These are phyloP conservation scores for Penicillium nordicum DNA, from an alignment of 2,329 filamentous ascomycete genomes.

Conservation along the genomic window DNA sequence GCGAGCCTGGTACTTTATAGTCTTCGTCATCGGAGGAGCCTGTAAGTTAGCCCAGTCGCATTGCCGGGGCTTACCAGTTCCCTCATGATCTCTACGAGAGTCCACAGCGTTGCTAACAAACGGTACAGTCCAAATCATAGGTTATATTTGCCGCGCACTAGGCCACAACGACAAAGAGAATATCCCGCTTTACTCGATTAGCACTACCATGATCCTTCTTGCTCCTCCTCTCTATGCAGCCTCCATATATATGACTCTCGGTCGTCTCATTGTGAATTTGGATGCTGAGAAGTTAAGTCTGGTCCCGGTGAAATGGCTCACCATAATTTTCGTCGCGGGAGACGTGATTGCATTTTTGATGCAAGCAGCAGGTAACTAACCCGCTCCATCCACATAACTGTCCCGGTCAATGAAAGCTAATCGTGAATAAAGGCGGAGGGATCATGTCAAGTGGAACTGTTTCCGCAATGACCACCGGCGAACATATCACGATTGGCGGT, in stretches of 20 bases:
- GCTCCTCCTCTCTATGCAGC: conserved; percentile 50
- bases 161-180: conserved; percentile 14
- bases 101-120: background rate
- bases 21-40: conserved; percentile 16
- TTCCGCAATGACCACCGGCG: conserved; percentile 5
- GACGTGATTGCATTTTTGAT: conserved; percentile 49
- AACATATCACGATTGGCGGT: conserved; percentile 17
- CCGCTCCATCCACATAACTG: background rate
- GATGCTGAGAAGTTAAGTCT: conserved; percentile 42
- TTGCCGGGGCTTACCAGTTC: background rate
- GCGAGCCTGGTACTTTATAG: conserved; percentile 12
- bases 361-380: conserved; percentile 30
- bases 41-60: conserved; percentile 5
- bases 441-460: conserved; percentile 7
- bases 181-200: conserved; percentile 37
- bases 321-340: conserved; percentile 47
- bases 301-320: conserved; percentile 45
- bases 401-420: background rate
- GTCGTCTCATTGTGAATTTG: conserved; percentile 42
- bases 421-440: background rate
- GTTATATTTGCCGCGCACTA: conserved; percentile 14
- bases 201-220: conserved; percentile 46
- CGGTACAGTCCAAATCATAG: conserved; percentile 19
- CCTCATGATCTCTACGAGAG: background rate
- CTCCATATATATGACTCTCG: conserved; percentile 50